Evolutionary conservation across 2,329 filamentous ascomycete species (phyloP).

Genomic region (Madurella mycetomatis): DNA sequence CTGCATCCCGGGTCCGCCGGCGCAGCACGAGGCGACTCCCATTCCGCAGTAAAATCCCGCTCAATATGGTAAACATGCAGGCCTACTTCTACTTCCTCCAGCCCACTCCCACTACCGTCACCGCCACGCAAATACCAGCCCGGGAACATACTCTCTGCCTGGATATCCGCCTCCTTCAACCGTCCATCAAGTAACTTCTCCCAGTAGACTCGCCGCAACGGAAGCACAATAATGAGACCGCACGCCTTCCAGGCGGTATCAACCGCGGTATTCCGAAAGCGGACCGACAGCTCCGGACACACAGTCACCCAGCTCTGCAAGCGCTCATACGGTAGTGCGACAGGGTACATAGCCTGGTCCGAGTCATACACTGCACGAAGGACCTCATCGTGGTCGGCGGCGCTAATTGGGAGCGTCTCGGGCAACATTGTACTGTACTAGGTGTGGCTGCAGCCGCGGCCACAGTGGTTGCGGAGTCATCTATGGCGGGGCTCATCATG

Average conservation of each 20-base stretch:
- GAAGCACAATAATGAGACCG: conserved; percentile 33
- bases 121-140: not conserved
- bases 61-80: conserved; percentile 37
- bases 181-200: conserved; percentile 27
- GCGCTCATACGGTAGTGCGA: conserved; percentile 29
- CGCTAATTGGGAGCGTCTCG: conserved; percentile 16
- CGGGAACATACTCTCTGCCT: conserved; percentile 27
- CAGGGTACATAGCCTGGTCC: conserved; percentile 35
- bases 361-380: conserved; percentile 27
- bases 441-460: no score
- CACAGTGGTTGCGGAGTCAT: not conserved
- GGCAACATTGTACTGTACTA: not conserved
- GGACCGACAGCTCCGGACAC: conserved; percentile 28
- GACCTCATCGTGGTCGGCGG: conserved; percentile 1
- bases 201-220: conserved; percentile 27
- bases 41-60: conserved; percentile 14
- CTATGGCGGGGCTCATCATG: no score
- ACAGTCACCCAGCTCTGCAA: conserved; percentile 29
- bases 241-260: not conserved
- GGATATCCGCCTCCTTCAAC: conserved; percentile 30
- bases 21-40: not conserved
- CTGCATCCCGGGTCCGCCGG: not conserved
- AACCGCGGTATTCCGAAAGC: conserved; percentile 16
- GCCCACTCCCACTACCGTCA: not conserved
- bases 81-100: conserved; percentile 23